These are phyloP conservation scores for Botrytis fragariae DNA, from an alignment of 2,329 filamentous ascomycete genomes.

Conservation along the genomic window DNA sequence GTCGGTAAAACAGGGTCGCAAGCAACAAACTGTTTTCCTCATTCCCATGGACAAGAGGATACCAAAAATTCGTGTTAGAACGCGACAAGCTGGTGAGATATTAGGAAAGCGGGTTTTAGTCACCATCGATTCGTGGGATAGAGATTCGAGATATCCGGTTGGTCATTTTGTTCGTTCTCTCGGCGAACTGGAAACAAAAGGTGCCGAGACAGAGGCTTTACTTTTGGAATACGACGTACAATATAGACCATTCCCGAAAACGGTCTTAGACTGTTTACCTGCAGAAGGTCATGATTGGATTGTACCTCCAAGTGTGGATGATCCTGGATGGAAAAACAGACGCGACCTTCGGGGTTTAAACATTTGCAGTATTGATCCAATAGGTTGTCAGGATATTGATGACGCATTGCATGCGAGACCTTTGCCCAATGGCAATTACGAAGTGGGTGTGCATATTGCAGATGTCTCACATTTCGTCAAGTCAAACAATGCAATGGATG, in stretches of 20 bases:
- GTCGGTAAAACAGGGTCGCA: slow-evolving; percentile 70
- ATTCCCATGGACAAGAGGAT: slow-evolving; percentile 98
- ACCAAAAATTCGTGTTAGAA: slow-evolving; percentile 91
- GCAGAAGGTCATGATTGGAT: slow-evolving; percentile 90
- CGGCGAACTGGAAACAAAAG: slow-evolving; percentile 92
- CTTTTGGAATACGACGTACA: slow-evolving; percentile 96
- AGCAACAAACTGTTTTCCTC: slow-evolving; percentile 90
- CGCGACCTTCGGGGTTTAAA: slow-evolving; percentile 80
- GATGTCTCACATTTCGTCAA: slow-evolving; percentile 99
- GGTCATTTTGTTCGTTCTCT: slow-evolving; percentile 93
- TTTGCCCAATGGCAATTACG: slow-evolving; percentile 87
- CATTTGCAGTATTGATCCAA: slow-evolving; percentile 96
- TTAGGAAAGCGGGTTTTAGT: slow-evolving; percentile 89
- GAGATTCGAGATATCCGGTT: slow-evolving; percentile 86
- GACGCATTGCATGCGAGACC: slow-evolving; percentile 87
- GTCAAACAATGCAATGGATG: slow-evolving; percentile 95
- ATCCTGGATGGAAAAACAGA: slow-evolving; percentile 84
- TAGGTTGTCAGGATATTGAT: slow-evolving; percentile 96
- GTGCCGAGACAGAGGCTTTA: slow-evolving; percentile 94
- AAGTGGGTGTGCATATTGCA: slow-evolving; percentile 97
- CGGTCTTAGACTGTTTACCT: slow-evolving; percentile 89
- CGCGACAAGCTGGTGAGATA: slow-evolving; percentile 83
- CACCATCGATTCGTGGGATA: slow-evolving; percentile 92
- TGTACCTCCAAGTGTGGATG: slow-evolving; percentile 74
- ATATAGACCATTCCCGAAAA: slow-evolving; percentile 94